phyloP scores from a whole-genome alignment of 306 rosid species.

The Prunus fruticosa region DNA sequence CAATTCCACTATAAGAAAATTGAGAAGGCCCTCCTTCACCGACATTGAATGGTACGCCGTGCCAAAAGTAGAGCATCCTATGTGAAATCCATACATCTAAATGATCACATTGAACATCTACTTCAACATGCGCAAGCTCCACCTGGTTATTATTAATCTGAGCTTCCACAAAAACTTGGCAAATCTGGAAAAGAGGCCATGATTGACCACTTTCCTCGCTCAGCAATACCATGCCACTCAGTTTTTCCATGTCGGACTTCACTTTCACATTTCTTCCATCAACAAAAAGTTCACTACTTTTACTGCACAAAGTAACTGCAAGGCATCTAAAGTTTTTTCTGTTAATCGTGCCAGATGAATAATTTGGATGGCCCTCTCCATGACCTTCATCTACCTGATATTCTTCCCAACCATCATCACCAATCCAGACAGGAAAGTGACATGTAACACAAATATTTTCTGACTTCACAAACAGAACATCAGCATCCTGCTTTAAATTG shows the following conservation, averaged over 20 bases:
- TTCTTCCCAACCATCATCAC: slow-evolving; percentile 36
- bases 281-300: slow-evolving; percentile 42
- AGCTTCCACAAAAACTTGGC: slow-evolving; percentile 48
- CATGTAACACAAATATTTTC: slow-evolving; percentile 47
- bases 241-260: slow-evolving; percentile 56
- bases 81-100: slow-evolving; percentile 72
- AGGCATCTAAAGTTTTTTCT: slow-evolving; percentile 43
- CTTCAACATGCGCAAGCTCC: slow-evolving; percentile 28
- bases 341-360: slow-evolving; percentile 35
- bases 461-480: slow-evolving; percentile 37
- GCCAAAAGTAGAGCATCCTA: slow-evolving; percentile 59
- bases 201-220: slow-evolving; percentile 48
- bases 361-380: slow-evolving; percentile 28
- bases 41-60: slow-evolving; percentile 40
- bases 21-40: slow-evolving; percentile 52
- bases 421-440: slow-evolving; percentile 60
- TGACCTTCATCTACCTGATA: slow-evolving; percentile 36
- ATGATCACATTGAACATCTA: slow-evolving; percentile 59
- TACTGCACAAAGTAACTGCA: slow-evolving; percentile 46
- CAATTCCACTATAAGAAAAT: slow-evolving; percentile 33
- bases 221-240: slow-evolving; percentile 46
- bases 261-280: slow-evolving; percentile 35
- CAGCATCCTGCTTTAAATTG: slow-evolving; percentile 34
- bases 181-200: slow-evolving; percentile 69
- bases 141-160: slow-evolving; percentile 28